Base-by-base conservation (phyloP, 352 stramenopile genomes). In the Phytophthora lateralis region DNA sequence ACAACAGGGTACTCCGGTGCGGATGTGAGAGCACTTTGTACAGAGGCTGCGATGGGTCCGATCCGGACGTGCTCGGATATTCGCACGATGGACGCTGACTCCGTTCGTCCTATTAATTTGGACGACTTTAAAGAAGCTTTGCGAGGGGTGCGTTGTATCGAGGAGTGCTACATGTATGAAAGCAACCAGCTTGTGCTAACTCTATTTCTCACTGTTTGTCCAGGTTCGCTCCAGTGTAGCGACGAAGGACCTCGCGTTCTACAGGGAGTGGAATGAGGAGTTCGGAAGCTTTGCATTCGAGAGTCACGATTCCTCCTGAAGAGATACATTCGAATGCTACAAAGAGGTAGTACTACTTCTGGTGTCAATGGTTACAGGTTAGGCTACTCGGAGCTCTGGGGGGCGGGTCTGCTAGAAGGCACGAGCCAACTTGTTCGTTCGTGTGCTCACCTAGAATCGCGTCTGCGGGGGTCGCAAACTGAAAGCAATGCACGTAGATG, bases 21-120 rank as follows among this genome's bases (percentile, higher is more conserved):
- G 9, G 98, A 99, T 75, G 82, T 99, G 20, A 95, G 95, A 34
- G 88, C 93, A n/a, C 73, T 99, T 20, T 99, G 96, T 63, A 98
- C 86, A 0, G 97, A 99, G 62, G 98, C 98, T 26, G 95, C 97
- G 6, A 99, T 99, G 96, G 97, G 96, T 12, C 98, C 98, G 2
- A 95, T 99, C 45, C 85, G 73, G 52, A 89, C 71, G 15, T 91
- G 85, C 42, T 52, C 55, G 1, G 83, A 93, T 57, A 97, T 97
- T 55, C 80, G 85, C 32, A 95, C 83, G 11, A 97, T 99, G 69
- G 81, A 95, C 48, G 77, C 88, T 3, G 68, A 95, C 41, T 88
- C 95, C 11, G 78, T 99, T 27, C 96, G 97, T 20, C 85, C 97
- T 3, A 99, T 99, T 61, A 89, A 78, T 20, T 89, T 95, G 41